These are phyloP conservation scores for Citrus sp. DNA, from an alignment of 345 rosid species.

Conservation along the genomic window DNA sequence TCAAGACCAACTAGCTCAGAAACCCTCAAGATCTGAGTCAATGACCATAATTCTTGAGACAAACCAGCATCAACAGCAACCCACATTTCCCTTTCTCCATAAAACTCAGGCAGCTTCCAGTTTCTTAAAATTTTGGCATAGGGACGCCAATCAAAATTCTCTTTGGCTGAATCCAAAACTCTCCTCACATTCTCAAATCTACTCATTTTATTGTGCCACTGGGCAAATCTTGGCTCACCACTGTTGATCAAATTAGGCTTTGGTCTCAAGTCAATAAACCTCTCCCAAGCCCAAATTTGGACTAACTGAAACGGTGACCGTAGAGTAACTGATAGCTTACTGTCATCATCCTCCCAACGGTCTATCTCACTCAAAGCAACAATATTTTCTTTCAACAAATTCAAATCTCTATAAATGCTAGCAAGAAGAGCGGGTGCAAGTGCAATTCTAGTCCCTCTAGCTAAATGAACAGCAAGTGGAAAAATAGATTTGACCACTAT, in stretches of 20 bases:
- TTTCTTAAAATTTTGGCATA: background rate
- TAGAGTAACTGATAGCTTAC: background rate
- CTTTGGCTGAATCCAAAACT: constrained; percentile 25
- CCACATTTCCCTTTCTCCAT: background rate
- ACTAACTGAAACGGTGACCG: constrained; percentile 34
- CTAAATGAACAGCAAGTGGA: constrained; percentile 30
- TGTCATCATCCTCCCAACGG: background rate
- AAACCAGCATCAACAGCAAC: background rate
- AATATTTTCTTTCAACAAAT: constrained; percentile 16
- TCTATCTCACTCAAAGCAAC: background rate
- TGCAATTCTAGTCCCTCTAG: constrained; percentile 37
- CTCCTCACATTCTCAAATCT: constrained; percentile 11
- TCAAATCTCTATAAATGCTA: constrained; percentile 34
- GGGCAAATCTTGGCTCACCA: constrained; percentile 31
- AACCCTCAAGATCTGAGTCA: constrained; percentile 1
- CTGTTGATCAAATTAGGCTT: constrained; percentile 17
- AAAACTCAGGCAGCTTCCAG: background rate
- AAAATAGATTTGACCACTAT: background rate
- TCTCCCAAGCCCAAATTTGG: constrained; percentile 43
- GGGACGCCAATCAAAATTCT: constrained; percentile 28
- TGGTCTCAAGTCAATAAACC: constrained; percentile 28
- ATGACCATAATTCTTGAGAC: background rate
- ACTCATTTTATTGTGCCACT: constrained; percentile 24
- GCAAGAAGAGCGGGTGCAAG: constrained; percentile 46
- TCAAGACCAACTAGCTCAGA: background rate